Base-by-base conservation (phyloP, 2,329 filamentous ascomycete genomes). In the Aureobasidium sp. region DNA sequence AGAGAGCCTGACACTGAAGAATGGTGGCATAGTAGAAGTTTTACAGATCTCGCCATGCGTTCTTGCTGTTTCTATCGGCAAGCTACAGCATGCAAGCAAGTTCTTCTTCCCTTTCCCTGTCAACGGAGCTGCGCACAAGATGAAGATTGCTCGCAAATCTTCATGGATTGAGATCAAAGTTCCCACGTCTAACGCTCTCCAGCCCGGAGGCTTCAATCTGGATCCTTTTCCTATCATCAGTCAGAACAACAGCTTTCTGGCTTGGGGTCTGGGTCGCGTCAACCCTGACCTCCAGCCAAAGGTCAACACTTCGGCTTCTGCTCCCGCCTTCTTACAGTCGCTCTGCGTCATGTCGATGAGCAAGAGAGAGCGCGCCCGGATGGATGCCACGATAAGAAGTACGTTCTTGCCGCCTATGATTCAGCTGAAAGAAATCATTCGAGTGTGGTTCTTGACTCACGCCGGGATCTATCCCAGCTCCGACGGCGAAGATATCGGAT, bases 81-180 rank as follows among this genome's bases (percentile, higher is more conserved):
- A 40, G 1, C 24, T 9, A 24, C 15, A 42, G 6, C 2, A 33
- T 17, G 7, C 6, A 7, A 47, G 15, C 31, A 29, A 37, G 6
- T 45, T 62, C 15, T 5, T 39, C 27, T 60, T 53, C 50, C 70
- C 70, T 6, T 62, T 66, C 11, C 68, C 70, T 8, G 60, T 72
- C 11, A 47, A 65, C 5, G 47, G 58, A 39, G 22, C 63, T 12
- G 59, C 63, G 35, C 62, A 50, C 33, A 72, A 68, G 61, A 65
- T 64, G 9, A 64, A 67, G 24, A 65, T 74, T 42, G 71, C 71
- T 8, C 66, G 72, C 42, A 71, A 69, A 50, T 70, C 70, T 4
- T 68, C 66, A 3, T 73, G 70, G 58, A 60, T 73, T 29, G 71
- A 74, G 58, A 62, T 74, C 40, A 62, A 63, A 17, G 71, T 67